Percentiles rank a stretch among this genome's conserved stretches.
Conservation (phyloP, 2,329 filamentous ascomycete species). For the Trichoderma endophyticum region DNA sequence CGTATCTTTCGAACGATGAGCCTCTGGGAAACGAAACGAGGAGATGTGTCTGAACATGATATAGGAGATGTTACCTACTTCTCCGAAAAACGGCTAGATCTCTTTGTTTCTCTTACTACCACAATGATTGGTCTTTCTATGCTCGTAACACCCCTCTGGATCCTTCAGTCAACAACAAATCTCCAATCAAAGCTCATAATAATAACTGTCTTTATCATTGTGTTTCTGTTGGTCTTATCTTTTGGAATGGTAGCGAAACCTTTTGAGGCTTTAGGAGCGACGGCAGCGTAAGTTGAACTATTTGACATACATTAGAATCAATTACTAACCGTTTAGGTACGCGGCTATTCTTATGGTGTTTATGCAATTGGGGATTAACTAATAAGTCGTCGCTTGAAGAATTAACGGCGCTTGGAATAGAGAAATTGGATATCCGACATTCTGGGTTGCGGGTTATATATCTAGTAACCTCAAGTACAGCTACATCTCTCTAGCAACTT, state of each 20-base stretch:
- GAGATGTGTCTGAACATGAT: not conserved
- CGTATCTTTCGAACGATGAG: not conserved
- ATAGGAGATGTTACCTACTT: not conserved
- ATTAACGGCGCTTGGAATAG: too few species aligned
- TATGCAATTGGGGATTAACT: not conserved
- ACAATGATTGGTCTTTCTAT: not conserved
- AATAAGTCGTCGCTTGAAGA: not conserved
- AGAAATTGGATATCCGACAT: too few species aligned
- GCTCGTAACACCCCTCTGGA: not conserved
- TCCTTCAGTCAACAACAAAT: not conserved
- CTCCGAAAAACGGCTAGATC: not conserved
- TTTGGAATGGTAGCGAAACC: not conserved
- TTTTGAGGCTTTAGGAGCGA: not conserved
- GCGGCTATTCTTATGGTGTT: not conserved
- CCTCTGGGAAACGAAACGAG: not conserved
- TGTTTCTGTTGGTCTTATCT: not conserved
- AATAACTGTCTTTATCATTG: not conserved
- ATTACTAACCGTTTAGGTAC: not conserved
- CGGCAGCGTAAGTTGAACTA: not conserved
- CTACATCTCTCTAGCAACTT: too few species aligned
- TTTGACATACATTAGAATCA: too few species aligned
- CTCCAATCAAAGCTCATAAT: not conserved
- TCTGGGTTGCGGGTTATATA: too few species aligned
- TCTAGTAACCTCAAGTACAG: too few species aligned
- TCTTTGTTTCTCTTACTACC: not conserved